phyloP scores from a whole-genome alignment of 148 eudicot species.

The Camellia sinensis region DNA sequence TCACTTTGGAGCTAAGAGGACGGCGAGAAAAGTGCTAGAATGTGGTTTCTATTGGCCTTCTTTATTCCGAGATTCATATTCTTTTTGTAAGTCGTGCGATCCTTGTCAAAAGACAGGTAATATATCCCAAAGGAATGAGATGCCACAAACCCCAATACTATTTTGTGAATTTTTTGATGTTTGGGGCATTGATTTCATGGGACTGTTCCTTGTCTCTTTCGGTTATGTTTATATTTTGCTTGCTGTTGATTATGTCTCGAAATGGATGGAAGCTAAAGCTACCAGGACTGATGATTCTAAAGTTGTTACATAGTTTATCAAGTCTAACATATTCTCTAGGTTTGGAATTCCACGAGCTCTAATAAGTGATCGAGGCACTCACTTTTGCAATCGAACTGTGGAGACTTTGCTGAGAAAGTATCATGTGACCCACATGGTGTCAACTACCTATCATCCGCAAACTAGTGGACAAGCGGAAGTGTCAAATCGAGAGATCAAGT shows the following conservation, averaged over 20 bases:
- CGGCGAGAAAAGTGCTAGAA: background rate
- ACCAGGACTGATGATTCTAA: conserved; percentile 2
- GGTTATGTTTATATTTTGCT: background rate
- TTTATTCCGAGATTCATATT: background rate
- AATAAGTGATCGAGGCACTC: background rate
- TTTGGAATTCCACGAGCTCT: background rate
- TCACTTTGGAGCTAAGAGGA: conserved; percentile 16
- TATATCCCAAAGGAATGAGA: background rate
- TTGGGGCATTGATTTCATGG: background rate
- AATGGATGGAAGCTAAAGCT: background rate
- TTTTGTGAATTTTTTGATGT: background rate
- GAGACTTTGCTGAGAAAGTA: background rate
- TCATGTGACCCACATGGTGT: background rate
- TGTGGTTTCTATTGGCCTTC: conserved; percentile 7
- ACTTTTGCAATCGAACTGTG: background rate
- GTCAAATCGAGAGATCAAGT: background rate
- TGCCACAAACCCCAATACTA: background rate
- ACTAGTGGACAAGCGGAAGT: background rate
- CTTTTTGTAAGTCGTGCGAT: background rate
- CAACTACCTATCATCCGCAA: background rate
- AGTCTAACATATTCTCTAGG: background rate
- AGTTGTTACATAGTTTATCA: background rate
- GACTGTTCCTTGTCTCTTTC: background rate
- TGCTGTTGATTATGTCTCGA: conserved; percentile 4
- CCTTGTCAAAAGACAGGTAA: background rate